These are phyloP conservation scores for Phytophthora constricta DNA, from an alignment of 352 stramenopile genomes.

Conservation along the genomic window DNA sequence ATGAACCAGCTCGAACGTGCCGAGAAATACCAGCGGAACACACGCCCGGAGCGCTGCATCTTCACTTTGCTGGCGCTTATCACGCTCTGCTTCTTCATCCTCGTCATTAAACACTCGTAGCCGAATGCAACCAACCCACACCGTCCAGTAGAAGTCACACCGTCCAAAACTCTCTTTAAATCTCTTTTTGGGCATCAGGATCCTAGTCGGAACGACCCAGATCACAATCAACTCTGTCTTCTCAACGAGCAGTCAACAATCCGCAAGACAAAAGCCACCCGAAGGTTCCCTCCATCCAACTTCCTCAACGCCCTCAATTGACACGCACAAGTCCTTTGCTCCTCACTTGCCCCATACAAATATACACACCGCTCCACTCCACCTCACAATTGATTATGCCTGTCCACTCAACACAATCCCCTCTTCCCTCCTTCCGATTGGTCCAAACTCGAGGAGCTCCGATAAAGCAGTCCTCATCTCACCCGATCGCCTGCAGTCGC, in stretches of 20 bases:
- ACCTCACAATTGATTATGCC: neutral
- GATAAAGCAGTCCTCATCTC: no score
- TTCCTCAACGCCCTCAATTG: slow-evolving; percentile 52
- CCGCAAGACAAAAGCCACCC: slow-evolving; percentile 9
- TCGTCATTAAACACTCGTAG: slow-evolving; percentile 75
- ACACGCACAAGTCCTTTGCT: slow-evolving; percentile 60
- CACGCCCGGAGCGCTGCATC: slow-evolving; percentile 76
- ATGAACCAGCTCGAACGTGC: slow-evolving; percentile 65
- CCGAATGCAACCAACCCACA: no score
- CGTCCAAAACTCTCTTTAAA: no score
- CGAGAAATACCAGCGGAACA: slow-evolving; percentile 72
- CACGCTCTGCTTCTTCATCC: slow-evolving; percentile 68
- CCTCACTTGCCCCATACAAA: slow-evolving; percentile 45
- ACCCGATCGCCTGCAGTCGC: no score
- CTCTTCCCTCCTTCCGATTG: neutral
- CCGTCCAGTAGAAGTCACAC: no score
- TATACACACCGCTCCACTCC: slow-evolving; percentile 7
- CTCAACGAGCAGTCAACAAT: slow-evolving; percentile 31
- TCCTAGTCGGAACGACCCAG: slow-evolving; percentile 25
- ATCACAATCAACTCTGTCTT: slow-evolving; percentile 41
- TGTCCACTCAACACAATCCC: neutral
- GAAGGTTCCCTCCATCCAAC: no score
- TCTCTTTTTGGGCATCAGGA: slow-evolving; percentile 46
- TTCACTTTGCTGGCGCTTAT: slow-evolving; percentile 67
- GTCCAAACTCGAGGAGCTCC: no score